Evolutionary conservation across 1,284 basidiomycete species (phyloP).

Genomic region (Butyriboletus appendiculatus): DNA sequence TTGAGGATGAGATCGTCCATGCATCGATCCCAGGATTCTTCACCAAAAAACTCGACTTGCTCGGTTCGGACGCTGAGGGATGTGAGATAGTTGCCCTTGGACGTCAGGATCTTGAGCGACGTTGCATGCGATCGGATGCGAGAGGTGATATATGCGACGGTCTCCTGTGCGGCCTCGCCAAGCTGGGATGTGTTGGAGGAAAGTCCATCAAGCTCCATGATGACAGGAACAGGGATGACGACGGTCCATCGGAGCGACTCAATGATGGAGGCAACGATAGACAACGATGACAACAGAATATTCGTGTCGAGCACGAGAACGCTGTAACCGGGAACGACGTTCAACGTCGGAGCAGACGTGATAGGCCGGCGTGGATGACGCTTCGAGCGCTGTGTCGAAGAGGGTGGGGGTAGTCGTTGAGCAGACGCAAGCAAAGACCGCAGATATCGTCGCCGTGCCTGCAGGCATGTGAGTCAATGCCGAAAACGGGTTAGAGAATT

Average conservation of each 20-base stretch:
- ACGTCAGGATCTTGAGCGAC: constrained; percentile 93
- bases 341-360: constrained; percentile 44
- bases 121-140: constrained; percentile 73
- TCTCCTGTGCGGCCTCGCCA: constrained; percentile 69
- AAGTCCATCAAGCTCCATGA: constrained; percentile 96
- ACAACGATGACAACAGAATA: constrained; percentile 81
- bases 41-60: constrained; percentile 72
- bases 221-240: constrained; percentile 88
- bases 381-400: constrained; percentile 39
- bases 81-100: constrained; percentile 90
- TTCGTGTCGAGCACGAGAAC: constrained; percentile 94
- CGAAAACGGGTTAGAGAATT: background rate
- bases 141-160: constrained; percentile 75
- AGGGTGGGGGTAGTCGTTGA: constrained; percentile 35
- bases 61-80: constrained; percentile 86
- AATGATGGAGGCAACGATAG: constrained; percentile 73
- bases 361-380: constrained; percentile 33
- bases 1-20: constrained; percentile 97
- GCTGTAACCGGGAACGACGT: constrained; percentile 84
- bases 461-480: constrained; percentile 15
- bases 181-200: constrained; percentile 64
- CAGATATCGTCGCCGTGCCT: constrained; percentile 71
- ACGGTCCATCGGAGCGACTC: constrained; percentile 87
- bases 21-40: constrained; percentile 63
- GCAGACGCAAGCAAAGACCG: constrained; percentile 55